A percentile compares a stretch with the other conserved stretches of the same genome.
phyloP scores from a whole-genome alignment of 176 grass and related monocot species.

The Echinochloa phyllopogon region DNA sequence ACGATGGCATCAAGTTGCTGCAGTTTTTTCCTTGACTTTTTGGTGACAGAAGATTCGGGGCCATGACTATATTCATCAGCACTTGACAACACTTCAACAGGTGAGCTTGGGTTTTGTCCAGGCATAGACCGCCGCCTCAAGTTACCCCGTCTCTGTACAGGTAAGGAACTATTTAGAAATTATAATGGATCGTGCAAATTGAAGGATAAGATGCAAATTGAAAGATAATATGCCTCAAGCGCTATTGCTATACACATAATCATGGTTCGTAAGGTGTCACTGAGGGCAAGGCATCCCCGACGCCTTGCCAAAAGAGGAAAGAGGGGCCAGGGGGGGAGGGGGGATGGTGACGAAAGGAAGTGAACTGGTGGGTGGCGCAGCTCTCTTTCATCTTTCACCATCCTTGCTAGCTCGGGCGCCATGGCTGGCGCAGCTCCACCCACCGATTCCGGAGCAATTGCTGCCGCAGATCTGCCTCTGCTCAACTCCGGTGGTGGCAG shows the following conservation, averaged over 20 bases:
- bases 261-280: neutral
- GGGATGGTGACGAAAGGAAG: neutral
- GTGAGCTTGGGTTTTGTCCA: constrained; percentile 39
- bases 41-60: constrained; percentile 22
- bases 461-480: neutral
- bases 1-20: neutral
- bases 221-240: too few relatives aligned
- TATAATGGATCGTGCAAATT: constrained; percentile 22
- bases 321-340: too few relatives aligned
- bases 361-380: neutral
- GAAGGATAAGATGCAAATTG: neutral
- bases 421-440: neutral
- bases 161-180: neutral
- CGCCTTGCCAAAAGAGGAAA: neutral
- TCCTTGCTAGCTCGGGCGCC: neutral
- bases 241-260: too few relatives aligned
- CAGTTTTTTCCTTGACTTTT: constrained; percentile 45
- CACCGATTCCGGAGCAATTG: neutral
- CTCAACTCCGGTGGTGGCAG: neutral
- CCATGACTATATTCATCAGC: constrained; percentile 34
- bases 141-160: constrained; percentile 43
- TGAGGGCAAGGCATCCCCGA: too few relatives aligned
- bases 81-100: constrained; percentile 43
- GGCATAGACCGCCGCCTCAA: constrained; percentile 33
- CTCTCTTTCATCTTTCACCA: neutral